phyloP scores from a whole-genome alignment of 495 filamentous ascomycete genomes.

The Podospora bellae-mahoneyi region DNA sequence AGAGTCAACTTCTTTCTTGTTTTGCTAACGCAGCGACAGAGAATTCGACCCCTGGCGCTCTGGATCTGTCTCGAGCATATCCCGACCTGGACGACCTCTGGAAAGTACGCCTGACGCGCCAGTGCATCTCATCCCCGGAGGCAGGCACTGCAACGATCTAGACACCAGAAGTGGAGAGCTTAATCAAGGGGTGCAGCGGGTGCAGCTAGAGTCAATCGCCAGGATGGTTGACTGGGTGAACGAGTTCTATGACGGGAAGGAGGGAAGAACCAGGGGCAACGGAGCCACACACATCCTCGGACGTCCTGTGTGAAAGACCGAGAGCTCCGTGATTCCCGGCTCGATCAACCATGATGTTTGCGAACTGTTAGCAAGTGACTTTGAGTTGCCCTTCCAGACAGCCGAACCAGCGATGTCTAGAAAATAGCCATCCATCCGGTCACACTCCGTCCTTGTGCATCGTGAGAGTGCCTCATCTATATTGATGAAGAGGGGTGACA shows the following conservation, averaged over 20 bases:
- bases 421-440: background rate
- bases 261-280: background rate
- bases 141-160: conserved; percentile 5
- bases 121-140: background rate
- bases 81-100: background rate
- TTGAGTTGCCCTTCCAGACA: background rate
- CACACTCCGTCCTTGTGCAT: background rate
- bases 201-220: background rate
- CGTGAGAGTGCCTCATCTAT: background rate
- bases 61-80: background rate
- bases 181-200: background rate
- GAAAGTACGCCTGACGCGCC: background rate
- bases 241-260: conserved; percentile 3
- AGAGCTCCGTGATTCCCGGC: background rate
- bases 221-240: background rate
- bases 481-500: background rate
- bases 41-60: conserved; percentile 7
- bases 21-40: background rate
- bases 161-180: background rate
- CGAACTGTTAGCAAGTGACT: background rate
- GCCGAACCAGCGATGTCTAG: too few species aligned
- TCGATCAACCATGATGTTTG: background rate
- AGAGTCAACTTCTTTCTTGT: background rate
- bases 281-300: background rate
- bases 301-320: background rate